Conservation (phyloP, 2,329 filamentous ascomycete genomes). For the Talaromyces sp. region DNA sequence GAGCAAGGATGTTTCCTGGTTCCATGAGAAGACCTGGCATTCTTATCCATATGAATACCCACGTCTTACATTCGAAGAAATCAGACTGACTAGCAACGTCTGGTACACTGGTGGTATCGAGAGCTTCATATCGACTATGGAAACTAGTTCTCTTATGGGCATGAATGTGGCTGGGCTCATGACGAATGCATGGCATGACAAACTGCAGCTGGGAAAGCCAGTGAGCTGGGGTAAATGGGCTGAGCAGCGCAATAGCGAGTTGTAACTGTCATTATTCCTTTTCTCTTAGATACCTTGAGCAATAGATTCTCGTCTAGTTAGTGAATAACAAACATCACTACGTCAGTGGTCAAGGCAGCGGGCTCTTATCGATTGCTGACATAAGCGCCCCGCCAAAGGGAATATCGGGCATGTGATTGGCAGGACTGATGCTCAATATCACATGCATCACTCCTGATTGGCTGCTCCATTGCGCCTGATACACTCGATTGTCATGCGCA, state of each 20-base stretch:
- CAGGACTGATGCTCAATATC: background rate
- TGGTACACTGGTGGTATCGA: constrained; percentile 69
- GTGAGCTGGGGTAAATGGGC: constrained; percentile 9
- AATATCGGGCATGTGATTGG: constrained; percentile 15
- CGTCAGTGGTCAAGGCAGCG: constrained; percentile 4
- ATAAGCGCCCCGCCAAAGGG: constrained; percentile 9
- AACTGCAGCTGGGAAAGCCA: background rate
- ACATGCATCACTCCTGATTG: constrained; percentile 10
- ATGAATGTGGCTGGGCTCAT: constrained; percentile 55
- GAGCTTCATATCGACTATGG: constrained; percentile 95
- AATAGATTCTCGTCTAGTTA: no score
- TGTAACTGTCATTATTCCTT: background rate
- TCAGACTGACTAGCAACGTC: constrained; percentile 51
- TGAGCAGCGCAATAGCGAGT: background rate
- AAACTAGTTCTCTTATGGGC: constrained; percentile 88
- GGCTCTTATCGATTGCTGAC: constrained; percentile 11
- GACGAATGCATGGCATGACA: constrained; percentile 29
- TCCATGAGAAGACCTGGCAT: constrained; percentile 70
- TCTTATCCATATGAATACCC: constrained; percentile 84
- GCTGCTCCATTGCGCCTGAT: constrained; percentile 10
- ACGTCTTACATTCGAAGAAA: constrained; percentile 79
- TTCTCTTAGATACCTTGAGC: no score
- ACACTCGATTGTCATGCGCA: constrained; percentile 13
- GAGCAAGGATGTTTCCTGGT: constrained; percentile 62
- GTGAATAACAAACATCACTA: no score